Evolutionary conservation across 257 asterid genomes (phyloP), one percentile per base, ranked within the genome.

Genomic region (Solanum peruvianum): DNA sequence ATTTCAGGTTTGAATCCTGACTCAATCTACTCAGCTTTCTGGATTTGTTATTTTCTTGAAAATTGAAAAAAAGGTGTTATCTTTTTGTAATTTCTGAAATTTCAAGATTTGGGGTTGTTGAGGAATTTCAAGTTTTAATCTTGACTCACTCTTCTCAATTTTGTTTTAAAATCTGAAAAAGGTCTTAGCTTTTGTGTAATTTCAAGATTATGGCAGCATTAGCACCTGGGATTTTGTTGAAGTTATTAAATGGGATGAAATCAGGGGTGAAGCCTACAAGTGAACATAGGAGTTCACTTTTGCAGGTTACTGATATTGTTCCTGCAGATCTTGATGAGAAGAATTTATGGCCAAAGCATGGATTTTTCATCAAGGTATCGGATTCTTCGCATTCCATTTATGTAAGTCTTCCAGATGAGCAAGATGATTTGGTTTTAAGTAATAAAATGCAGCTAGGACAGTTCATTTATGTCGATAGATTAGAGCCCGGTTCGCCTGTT

Each of bases 241-340:
- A 95, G 92, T 92, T 96, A 0, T 60, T 96, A 71, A 89, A 94
- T 67, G 97, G 96, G 85, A 92, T 96, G 97, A 91, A 90, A 70
- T 92, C 96, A 2, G 98, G 98, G 49, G 89, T 89, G 45, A 96
- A 96, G 86, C 92, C 98, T n/a, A 94, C 98, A 21, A 90, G 95
- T 83, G 99, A 95, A 90, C 94, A 96, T 87, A 86, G 98, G 64
- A 96, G 98, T 88, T 93, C 98, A 2, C 92, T 96, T 6, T 60
- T 96, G 72, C 99, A 96, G 89, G 98, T 96, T 15, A 96, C 97
- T 15, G 98, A 94, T 87, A 96, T 95, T 29, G 98, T 96, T 21
- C 99, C 98, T 1, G 99, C 98, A 9, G 98, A 95, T 89, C 97
- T 96, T 25, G 99, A 96, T 35, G 98, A 96, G 90, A 96, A 96